phyloP scores from a whole-genome alignment of 192 early-diverging fungal genomes.

The Entophlyctis luteolus region DNA sequence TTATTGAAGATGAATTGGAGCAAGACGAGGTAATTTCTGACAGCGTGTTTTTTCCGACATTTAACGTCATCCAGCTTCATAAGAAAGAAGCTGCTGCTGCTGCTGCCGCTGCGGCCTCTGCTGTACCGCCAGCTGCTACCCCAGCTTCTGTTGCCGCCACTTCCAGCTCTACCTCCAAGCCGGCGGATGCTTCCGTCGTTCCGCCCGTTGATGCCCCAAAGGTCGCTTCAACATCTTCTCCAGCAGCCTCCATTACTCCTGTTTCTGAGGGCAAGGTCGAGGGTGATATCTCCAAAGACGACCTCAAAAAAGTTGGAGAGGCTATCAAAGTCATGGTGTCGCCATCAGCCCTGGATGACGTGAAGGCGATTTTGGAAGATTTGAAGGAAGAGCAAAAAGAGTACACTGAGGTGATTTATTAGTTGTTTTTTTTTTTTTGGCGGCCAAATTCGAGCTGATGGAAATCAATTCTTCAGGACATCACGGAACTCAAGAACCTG shows the following conservation, averaged over 20 bases:
- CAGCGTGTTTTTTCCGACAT: background rate
- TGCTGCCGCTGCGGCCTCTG: conserved; percentile 31
- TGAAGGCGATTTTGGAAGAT: conserved; percentile 36
- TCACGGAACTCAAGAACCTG: conserved; percentile 50
- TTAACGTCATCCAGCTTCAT: conserved; percentile 19
- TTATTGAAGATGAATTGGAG: conserved; percentile 90
- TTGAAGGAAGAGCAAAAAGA: conserved; percentile 51
- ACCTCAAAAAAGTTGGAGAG: conserved; percentile 43
- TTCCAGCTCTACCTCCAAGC: conserved; percentile 34
- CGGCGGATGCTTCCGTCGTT: conserved; percentile 5
- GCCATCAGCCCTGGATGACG: conserved; percentile 44
- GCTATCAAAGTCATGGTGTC: conserved; percentile 47
- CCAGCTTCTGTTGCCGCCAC: background rate
- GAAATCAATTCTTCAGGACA: conserved; percentile 30
- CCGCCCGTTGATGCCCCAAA: background rate
- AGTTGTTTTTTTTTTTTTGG: background rate
- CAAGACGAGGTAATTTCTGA: conserved; percentile 58
- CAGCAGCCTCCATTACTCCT: background rate
- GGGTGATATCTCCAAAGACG: conserved; percentile 33
- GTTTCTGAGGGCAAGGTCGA: conserved; percentile 4
- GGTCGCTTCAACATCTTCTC: conserved; percentile 2
- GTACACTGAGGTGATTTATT: conserved; percentile 37
- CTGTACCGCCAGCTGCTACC: conserved; percentile 26
- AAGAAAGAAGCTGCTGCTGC: conserved; percentile 10
- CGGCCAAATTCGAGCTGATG: background rate